Percentiles rank a stretch among this genome's conserved stretches.
phyloP scores from a whole-genome alignment of 148 eudicot species.

The Cornus suecica region DNA sequence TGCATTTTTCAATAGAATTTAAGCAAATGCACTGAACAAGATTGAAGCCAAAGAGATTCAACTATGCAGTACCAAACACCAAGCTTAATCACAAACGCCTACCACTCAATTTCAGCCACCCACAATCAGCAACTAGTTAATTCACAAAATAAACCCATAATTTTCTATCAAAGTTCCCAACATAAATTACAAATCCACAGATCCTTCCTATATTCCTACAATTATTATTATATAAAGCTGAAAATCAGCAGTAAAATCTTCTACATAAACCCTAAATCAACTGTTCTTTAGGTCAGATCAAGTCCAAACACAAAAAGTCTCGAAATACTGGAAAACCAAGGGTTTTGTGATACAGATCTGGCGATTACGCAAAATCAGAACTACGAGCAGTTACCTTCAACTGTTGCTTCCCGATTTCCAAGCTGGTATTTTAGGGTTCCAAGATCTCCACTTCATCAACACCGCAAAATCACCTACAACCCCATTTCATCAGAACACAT shows the following conservation, averaged over 20 bases:
- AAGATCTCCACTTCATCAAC: constrained; percentile 22
- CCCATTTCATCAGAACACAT: neutral
- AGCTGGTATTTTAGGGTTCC: constrained; percentile 26
- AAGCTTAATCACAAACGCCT: neutral
- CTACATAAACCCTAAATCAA: constrained; percentile 8
- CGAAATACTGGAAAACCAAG: constrained; percentile 8
- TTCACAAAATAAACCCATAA: neutral
- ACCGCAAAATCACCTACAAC: constrained; percentile 2
- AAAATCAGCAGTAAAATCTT: constrained; percentile 14
- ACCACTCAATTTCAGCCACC: constrained; percentile 2
- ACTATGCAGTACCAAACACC: neutral
- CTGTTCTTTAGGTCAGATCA: constrained; percentile 3
- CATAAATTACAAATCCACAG: neutral
- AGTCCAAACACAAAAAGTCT: constrained; percentile 15
- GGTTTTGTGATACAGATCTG: constrained; percentile 16
- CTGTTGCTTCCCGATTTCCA: constrained; percentile 19
- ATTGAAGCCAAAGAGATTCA: neutral
- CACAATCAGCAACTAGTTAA: neutral
- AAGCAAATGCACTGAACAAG: neutral
- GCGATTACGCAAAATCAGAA: constrained; percentile 7
- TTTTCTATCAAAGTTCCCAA: constrained; percentile 13
- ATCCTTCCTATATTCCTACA: neutral
- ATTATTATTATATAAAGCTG: neutral
- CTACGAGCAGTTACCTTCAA: constrained; percentile 22
- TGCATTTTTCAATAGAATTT: constrained; percentile 30